Percentiles rank a stretch among this genome's conserved stretches.
Conservation (phyloP, 768 basidiomycete species). For the Cyclocybe aegerita region DNA sequence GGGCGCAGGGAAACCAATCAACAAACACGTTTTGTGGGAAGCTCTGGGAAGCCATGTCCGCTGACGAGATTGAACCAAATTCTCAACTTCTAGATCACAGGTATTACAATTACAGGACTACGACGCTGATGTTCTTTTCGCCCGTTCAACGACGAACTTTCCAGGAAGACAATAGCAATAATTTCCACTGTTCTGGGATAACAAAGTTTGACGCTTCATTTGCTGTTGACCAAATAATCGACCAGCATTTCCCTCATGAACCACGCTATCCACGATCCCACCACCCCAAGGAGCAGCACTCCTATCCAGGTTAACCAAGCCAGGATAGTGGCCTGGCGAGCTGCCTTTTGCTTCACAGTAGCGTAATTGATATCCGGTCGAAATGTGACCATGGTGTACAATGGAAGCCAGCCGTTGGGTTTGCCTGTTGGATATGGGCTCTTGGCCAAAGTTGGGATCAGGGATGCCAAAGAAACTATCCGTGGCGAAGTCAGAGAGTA, state of each 20-base stretch:
- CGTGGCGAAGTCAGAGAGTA: constrained; percentile 58
- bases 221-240: constrained; percentile 23
- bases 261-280: constrained; percentile 42
- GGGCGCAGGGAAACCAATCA: constrained; percentile 6
- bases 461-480: constrained; percentile 43
- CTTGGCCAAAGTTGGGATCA: constrained; percentile 46
- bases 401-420: constrained; percentile 82
- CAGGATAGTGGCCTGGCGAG: constrained; percentile 67
- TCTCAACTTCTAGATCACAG: constrained; percentile 32
- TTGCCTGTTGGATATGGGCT: constrained; percentile 57
- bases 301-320: constrained; percentile 48
- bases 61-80: constrained; percentile 18
- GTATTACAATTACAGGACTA: constrained; percentile 14
- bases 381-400: constrained; percentile 99
- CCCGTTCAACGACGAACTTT: constrained; percentile 16
- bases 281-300: constrained; percentile 40
- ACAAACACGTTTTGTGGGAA: constrained; percentile 18
- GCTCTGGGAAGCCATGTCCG: constrained; percentile 23
- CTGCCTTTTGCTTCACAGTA: constrained; percentile 69
- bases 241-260: constrained; percentile 34
- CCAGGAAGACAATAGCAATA: constrained; percentile 20
- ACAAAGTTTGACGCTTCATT: constrained; percentile 30
- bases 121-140: constrained; percentile 19
- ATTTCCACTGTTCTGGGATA: constrained; percentile 26
- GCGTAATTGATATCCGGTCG: constrained; percentile 93